These are phyloP conservation scores for Symbiotaphrina buchneri DNA, from an alignment of 495 filamentous ascomycete species.

Conservation along the genomic window DNA sequence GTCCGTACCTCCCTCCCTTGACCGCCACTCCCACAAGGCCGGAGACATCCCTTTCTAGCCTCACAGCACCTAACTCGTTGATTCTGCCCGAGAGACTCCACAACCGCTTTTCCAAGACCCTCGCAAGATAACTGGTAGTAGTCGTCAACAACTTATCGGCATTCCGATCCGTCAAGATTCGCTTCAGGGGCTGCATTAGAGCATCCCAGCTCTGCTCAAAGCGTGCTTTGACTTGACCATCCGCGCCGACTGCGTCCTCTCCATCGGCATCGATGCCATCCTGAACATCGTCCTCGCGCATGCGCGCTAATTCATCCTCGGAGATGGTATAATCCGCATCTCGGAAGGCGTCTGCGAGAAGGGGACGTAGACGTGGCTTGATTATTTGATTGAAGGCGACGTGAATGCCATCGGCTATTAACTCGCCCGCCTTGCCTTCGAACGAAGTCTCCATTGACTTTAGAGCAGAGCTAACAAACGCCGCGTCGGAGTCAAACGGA, in stretches of 20 bases:
- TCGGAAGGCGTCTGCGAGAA: slow-evolving; percentile 73
- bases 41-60: slow-evolving; percentile 72
- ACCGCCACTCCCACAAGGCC: slow-evolving; percentile 59
- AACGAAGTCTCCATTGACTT: slow-evolving; percentile 48
- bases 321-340: slow-evolving; percentile 58
- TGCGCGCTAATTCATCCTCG: slow-evolving; percentile 23
- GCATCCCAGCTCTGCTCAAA: slow-evolving; percentile 73
- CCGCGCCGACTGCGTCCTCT: slow-evolving; percentile 19
- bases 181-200: slow-evolving; percentile 57
- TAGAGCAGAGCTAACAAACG: slow-evolving; percentile 39
- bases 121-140: slow-evolving; percentile 48
- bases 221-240: slow-evolving; percentile 36
- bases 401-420: slow-evolving; percentile 58
- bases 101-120: slow-evolving; percentile 73
- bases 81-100: slow-evolving; percentile 65
- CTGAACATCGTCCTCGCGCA: slow-evolving; percentile 19
- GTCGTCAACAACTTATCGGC: slow-evolving; percentile 49
- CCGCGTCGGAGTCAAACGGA: slow-evolving; percentile 53
- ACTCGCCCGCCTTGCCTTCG: slow-evolving; percentile 50
- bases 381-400: slow-evolving; percentile 77
- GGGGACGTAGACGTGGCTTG: slow-evolving; percentile 64
- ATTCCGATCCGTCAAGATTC: slow-evolving; percentile 54
- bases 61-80: slow-evolving; percentile 62
- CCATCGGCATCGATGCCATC: slow-evolving; percentile 20
- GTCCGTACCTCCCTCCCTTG: slow-evolving; percentile 49